Base-by-base conservation (phyloP, 2,329 filamentous ascomycete species). In the Orbilia brochopaga region DNA sequence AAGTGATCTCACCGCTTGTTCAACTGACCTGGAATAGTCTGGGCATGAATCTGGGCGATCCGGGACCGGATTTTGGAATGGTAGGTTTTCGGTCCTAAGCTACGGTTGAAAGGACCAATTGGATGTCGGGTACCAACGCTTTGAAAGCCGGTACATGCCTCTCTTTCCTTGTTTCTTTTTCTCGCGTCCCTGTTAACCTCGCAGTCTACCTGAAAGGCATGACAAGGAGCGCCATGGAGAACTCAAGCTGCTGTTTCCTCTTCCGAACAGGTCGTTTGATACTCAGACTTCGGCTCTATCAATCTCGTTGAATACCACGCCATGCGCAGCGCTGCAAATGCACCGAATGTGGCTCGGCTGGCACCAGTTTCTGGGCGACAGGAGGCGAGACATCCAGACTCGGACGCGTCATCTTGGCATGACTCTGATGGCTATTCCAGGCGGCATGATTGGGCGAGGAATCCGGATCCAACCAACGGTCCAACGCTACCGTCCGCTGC, bases 301-400 rank as follows among this genome's bases (percentile, higher is more conserved):
- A 11, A 23, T 48, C 44, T 19, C 19, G 5, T 48, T 48, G 44
- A 48, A 48, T 42, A 13, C 4, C n/a, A 19, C 44, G 44, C n/a
- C 19, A 21, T 48, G 19, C 19, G 44, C 44, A 48, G 44, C 44
- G 17, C 44, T 48, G 44, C 44, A 21, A 5, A 44, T 21, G n/a
- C n/a, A 10, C 17, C 44, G 5, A 11, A 48, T 48, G 44, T 48
- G 44, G 44, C 44, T 48, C 44, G 44, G 44, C 19, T 48, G 44
- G 44, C n/a, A 10, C 44, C 44, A 48, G 4, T 19, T 48, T 48
- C 27, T 48, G 44, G n/a, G 44, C n/a, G 44, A 48, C 19, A 48
- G 44, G 44, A 48, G 44, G 44, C 44, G 44, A 48, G 44, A 42
- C 37, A 42, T 15, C 37, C 37, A 17, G 37, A 42, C 44, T 48